Evolutionary conservation across 2,329 filamentous ascomycete genomes (phyloP), one percentile per base, ranked within the genome.

Genomic region (Fusarium abutilonis): DNA sequence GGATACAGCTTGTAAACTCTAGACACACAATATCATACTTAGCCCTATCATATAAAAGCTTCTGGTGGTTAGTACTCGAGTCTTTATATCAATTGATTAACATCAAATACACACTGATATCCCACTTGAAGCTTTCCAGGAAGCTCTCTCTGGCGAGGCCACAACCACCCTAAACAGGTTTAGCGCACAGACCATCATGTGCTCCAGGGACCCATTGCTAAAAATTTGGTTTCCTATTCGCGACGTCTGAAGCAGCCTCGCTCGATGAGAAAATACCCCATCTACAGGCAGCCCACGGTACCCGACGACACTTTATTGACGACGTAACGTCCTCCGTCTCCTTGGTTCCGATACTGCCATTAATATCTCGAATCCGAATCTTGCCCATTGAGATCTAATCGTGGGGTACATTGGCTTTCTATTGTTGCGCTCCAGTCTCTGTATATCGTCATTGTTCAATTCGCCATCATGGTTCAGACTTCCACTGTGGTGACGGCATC

Each of bases 401-500:
- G 51, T 52, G 45, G 62, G 48, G 50, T 48, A 44, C 45, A 46
- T 36, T 41, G 31, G 44, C 32, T 26, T 47, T 50, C 52, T 29
- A 45, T 41, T 51, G 40, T 50, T 59, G 35, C 41, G 43, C 50
- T 48, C 56, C 36, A 43, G 60, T 26, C 42, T 42, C 15, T 32
- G 48, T 60, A 53, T 56, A 53, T 47, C 56, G 42, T 55, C 38
- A 32, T 43, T 50, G 55, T 60, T 26, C 60, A 70, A 64, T 63
- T 50, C 31, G 34, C 60, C 60, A 72, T 64, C 55, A 80, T 80
- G 78, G 77, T 83, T 63, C 81, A 83, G 74, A 77, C 81, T 61
- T 80, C 78, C 63, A 85, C 81, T 65, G 73, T 87, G 73, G 82
- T 85, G 75, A 86, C 85, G 74, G 83, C 85, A 74, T 84, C 84